Percentiles rank a stretch among this genome's conserved stretches.
phyloP scores from a whole-genome alignment of 176 grass and related monocot genomes.

The bread wheat (Triticum aestivum) region DNA sequence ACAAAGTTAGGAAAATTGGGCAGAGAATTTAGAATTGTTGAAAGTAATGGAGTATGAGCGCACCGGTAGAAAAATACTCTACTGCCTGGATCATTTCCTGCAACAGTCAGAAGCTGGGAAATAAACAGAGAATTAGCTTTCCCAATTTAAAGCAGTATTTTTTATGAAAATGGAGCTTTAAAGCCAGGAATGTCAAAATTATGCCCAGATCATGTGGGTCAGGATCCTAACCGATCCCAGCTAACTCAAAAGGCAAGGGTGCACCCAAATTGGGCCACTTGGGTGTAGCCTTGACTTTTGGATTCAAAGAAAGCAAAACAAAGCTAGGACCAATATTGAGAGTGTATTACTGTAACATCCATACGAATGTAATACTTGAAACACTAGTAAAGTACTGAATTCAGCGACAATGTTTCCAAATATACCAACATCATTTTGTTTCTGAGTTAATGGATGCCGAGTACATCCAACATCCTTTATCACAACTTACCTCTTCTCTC shows the following conservation, averaged over 20 bases:
- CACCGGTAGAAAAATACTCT: slow-evolving; percentile 77
- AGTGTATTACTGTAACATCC: background rate
- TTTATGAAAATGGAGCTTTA: slow-evolving; percentile 10
- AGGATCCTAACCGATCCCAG: background rate
- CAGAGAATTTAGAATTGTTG: slow-evolving; percentile 15
- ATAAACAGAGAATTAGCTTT: slow-evolving; percentile 28
- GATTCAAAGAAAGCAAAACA: slow-evolving; percentile 20
- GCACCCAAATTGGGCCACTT: background rate
- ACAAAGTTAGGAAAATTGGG: slow-evolving; percentile 17
- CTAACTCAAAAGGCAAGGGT: background rate
- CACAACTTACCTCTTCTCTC: slow-evolving; percentile 57
- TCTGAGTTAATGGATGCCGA: background rate
- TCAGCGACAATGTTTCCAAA: background rate
- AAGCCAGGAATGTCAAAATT: background rate
- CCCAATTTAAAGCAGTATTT: slow-evolving; percentile 9
- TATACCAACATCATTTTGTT: slow-evolving; percentile 8
- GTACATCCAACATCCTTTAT: slow-evolving; percentile 3
- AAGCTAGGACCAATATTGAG: background rate
- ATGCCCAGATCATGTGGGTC: background rate
- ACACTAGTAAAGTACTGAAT: slow-evolving; percentile 1
- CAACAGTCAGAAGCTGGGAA: slow-evolving; percentile 51
- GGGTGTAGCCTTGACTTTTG: slow-evolving; percentile 1
- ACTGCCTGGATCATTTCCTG: slow-evolving; percentile 61
- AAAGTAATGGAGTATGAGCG: slow-evolving; percentile 14
- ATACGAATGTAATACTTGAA: background rate